A percentile compares a stretch with the other conserved stretches of the same genome.
Conservation (phyloP, 169 alveolate species). For the Plasmodium falciparum region DNA sequence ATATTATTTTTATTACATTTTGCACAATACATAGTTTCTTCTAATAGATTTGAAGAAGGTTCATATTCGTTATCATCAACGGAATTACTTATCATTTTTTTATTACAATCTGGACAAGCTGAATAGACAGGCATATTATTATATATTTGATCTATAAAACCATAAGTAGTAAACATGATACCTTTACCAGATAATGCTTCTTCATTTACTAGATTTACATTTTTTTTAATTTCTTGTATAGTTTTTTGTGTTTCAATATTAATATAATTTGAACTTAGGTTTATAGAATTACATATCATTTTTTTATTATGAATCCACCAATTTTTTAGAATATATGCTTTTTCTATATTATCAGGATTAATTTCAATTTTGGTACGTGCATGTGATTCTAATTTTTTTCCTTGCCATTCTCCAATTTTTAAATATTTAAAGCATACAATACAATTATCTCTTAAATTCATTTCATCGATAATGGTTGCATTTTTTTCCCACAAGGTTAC, state of each 20-base stretch:
- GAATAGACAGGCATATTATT: slow-evolving; percentile 66
- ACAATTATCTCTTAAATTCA: slow-evolving; percentile 24
- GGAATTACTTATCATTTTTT: slow-evolving; percentile 79
- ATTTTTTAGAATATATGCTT: slow-evolving; percentile 74
- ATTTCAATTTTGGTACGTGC: slow-evolving; percentile 79
- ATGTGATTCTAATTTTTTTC: slow-evolving; percentile 81
- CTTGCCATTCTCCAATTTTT: slow-evolving; percentile 86
- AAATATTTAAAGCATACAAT: slow-evolving; percentile 73
- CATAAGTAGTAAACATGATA: slow-evolving; percentile 72
- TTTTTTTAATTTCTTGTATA: slow-evolving; percentile 75
- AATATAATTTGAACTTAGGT: neutral
- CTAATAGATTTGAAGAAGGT: slow-evolving; percentile 1
- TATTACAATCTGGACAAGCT: slow-evolving; percentile 84
- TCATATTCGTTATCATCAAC: slow-evolving; percentile 25
- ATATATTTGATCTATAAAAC: slow-evolving; percentile 69
- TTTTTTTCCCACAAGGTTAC: slow-evolving; percentile 83
- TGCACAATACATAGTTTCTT: slow-evolving; percentile 79
- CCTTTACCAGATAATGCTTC: slow-evolving; percentile 76
- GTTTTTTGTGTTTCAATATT: slow-evolving; percentile 35
- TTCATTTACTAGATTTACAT: slow-evolving; percentile 68
- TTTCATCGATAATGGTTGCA: slow-evolving; percentile 53
- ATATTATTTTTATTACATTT: slow-evolving; percentile 75
- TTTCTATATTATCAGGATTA: slow-evolving; percentile 79
- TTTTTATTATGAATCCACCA: slow-evolving; percentile 85
- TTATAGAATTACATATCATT: slow-evolving; percentile 8